These are phyloP conservation scores for Penicillium sp. DNA, from an alignment of 2,329 filamentous ascomycete genomes.

Conservation along the genomic window DNA sequence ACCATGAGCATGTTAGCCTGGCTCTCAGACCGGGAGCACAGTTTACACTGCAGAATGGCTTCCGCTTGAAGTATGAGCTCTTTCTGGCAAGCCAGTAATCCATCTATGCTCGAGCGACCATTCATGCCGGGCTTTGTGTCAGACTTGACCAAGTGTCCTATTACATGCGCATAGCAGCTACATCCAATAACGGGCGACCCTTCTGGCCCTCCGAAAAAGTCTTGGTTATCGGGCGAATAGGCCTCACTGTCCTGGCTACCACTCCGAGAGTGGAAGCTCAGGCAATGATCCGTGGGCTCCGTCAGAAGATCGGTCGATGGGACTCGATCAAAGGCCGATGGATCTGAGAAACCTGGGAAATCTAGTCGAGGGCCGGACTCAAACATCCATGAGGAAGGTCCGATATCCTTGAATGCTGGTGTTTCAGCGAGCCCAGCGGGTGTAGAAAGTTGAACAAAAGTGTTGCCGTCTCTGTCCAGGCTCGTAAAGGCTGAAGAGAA, in stretches of 20 bases:
- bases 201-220: not conserved
- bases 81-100: conserved; percentile 30
- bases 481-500: not conserved
- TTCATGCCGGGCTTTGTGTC: conserved; percentile 10
- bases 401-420: not conserved
- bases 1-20: conserved; percentile 33
- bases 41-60: conserved; percentile 32
- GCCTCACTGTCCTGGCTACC: conserved; percentile 8
- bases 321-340: conserved; percentile 4
- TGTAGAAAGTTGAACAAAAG: not conserved
- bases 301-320: not conserved
- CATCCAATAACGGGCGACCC: conserved; percentile 10
- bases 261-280: conserved; percentile 8
- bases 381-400: conserved; percentile 2
- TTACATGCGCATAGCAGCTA: conserved; percentile 28
- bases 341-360: not conserved
- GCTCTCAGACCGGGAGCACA: conserved; percentile 27
- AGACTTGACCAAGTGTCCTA: conserved; percentile 27
- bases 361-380: not conserved
- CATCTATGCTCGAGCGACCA: conserved; percentile 28
- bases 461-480: not conserved
- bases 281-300: not conserved
- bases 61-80: conserved; percentile 32
- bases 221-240: conserved; percentile 4
- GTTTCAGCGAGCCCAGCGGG: not conserved